Evolutionary conservation across 177 flowering plant species (phyloP), one percentile per base, ranked within the genome.

Genomic region (Vitis hybrid): DNA sequence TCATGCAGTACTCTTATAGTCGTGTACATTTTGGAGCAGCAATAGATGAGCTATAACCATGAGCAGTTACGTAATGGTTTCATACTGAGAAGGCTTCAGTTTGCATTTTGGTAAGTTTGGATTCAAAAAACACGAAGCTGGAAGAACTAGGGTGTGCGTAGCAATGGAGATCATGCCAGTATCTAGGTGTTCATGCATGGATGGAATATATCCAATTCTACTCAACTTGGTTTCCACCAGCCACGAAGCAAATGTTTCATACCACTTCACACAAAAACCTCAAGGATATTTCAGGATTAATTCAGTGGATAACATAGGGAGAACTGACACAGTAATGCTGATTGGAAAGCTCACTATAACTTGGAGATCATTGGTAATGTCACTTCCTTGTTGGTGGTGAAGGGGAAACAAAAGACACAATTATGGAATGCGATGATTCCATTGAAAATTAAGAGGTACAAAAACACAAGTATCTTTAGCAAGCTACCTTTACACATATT

Each of bases 201-300:
- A 71, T 35, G 87, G 84, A 50, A 62, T 55, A 41, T 57, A 9
- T 8, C 78, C 74, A 3, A 57, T 75, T 58, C 30, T 77, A 61
- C 86, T 79, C 86, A 85, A 80, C 18, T 57, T 59, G 15, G 81
- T 75, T 67, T 86, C 90, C 63, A 35, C 71, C 49, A 81, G 68
- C 90, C 90, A 86, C 48, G 87, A 65, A 14, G 2, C 15, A 52
- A 84, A 76, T 59, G 81, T 71, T 68, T 84, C 83, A 6, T 15
- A 6, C 78, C 86, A 83, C 86, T 18, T 18, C 20, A 18, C 20
- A 18, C 20, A 18, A 18, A 18, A 18, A 18, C 20, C 20, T 1
- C 20, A 18, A 18, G 20, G 20, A 18, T 18, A 18, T 18, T 18
- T 18, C 20, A 18, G 20, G 20, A 18, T 18, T 18, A 18, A 18